Conservation (phyloP, 805 yeast species). For the Yarrowia sp. region DNA sequence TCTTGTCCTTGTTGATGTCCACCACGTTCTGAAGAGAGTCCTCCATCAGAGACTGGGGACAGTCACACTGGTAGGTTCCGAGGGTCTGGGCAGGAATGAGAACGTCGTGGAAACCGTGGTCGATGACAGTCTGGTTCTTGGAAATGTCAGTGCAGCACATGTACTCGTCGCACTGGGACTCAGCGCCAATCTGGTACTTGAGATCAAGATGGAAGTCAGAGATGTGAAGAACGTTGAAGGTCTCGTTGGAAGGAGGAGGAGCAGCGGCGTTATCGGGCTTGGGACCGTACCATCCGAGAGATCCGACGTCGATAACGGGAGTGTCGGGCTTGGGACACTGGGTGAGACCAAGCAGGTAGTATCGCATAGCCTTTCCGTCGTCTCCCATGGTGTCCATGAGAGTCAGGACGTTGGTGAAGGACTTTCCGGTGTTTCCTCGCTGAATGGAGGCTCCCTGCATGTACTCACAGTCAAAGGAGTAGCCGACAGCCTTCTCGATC, state of each 20-base stretch:
- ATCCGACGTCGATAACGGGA: conserved; percentile 56
- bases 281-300: conserved; percentile 53
- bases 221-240: conserved; percentile 68
- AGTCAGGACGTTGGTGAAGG: conserved; percentile 59
- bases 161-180: conserved; percentile 55
- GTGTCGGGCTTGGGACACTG: conserved; percentile 58
- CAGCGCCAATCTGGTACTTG: conserved; percentile 57
- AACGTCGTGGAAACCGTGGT: conserved; percentile 40
- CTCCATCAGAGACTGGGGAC: conserved; percentile 68
- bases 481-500: conserved; percentile 18
- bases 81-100: conserved; percentile 65
- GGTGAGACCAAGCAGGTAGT: conserved; percentile 58
- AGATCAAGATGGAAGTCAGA: conserved; percentile 71
- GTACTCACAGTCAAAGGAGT: conserved; percentile 13
- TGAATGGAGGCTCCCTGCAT: conserved; percentile 15
- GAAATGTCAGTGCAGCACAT: conserved; percentile 62
- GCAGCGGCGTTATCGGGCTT: conserved; percentile 49
- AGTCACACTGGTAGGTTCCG: conserved; percentile 70
- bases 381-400: conserved; percentile 60
- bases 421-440: conserved; percentile 28
- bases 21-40: conserved; percentile 59
- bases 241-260: conserved; percentile 46
- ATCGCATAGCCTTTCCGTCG: conserved; percentile 65
- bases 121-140: conserved; percentile 38
- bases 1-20: conserved; percentile 49